phyloP scores from a whole-genome alignment of 176 grass and related monocot genomes.

The Avena atlantica region DNA sequence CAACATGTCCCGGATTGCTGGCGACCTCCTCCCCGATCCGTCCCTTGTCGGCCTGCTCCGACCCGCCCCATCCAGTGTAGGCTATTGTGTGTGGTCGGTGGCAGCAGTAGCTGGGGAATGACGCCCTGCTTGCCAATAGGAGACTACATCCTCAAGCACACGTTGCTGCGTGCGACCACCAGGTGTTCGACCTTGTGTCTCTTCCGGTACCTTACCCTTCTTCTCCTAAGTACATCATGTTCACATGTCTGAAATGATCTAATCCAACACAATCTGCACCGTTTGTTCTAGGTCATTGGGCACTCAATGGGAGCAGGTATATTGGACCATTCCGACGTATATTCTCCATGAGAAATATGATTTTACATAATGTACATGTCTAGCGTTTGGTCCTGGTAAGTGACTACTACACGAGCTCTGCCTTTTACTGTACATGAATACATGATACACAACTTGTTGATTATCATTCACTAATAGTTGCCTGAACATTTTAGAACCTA shows the following conservation, averaged over 20 bases:
- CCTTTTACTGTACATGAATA: background rate
- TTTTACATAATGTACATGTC: constrained; percentile 71
- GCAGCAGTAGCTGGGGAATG: no score
- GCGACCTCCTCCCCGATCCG: no score
- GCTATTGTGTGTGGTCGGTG: no score
- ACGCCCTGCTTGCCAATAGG: no score
- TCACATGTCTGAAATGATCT: constrained; percentile 14
- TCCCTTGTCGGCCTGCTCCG: no score
- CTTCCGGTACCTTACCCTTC: no score
- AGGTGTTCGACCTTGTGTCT: no score
- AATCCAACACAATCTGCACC: constrained; percentile 15
- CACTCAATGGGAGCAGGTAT: constrained; percentile 91
- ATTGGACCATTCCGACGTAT: constrained; percentile 73
- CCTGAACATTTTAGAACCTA: background rate
- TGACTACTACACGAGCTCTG: constrained; percentile 3
- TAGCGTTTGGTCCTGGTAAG: constrained; percentile 85
- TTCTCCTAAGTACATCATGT: background rate
- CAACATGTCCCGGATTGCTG: no score
- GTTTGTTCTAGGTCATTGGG: constrained; percentile 64
- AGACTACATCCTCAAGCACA: no score
- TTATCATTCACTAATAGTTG: constrained; percentile 9
- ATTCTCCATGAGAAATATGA: constrained; percentile 77
- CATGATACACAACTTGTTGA: background rate
- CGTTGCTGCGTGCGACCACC: no score
- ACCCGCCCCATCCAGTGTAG: no score